These are phyloP conservation scores for Pichia sp. DNA, from an alignment of 1,139 yeast genomes.

Conservation along the genomic window DNA sequence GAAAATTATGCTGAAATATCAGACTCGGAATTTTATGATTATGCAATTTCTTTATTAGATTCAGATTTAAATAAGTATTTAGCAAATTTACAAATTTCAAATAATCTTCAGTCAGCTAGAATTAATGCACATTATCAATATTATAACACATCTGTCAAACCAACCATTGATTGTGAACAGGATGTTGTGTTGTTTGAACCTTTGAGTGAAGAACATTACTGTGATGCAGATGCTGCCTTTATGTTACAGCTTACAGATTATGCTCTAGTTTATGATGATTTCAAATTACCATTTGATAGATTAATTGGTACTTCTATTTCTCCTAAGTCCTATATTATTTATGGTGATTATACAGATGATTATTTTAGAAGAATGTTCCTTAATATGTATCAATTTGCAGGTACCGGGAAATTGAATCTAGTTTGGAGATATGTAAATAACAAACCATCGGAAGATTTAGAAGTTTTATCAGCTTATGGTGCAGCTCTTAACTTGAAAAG, in stretches of 20 bases:
- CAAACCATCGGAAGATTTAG: conserved; percentile 23
- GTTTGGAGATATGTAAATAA: conserved; percentile 64
- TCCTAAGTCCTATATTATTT: conserved; percentile 35
- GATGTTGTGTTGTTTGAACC: conserved; percentile 17
- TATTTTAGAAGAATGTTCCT: conserved; percentile 53
- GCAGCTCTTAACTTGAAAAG: conserved; percentile 55
- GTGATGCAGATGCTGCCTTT: conserved; percentile 62
- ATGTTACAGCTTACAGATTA: conserved; percentile 49
- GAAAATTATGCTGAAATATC: conserved; percentile 29
- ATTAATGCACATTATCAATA: conserved; percentile 57
- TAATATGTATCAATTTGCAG: conserved; percentile 55
- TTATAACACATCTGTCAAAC: conserved; percentile 33
- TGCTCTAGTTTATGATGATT: conserved; percentile 11
- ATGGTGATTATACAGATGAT: conserved; percentile 46
- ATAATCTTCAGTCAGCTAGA: conserved; percentile 53
- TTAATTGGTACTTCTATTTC: conserved; percentile 40
- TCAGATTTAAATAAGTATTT: conserved; percentile 30
- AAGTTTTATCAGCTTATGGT: conserved; percentile 58
- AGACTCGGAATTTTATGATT: conserved; percentile 37
- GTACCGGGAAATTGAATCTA: conserved; percentile 61
- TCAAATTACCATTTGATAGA: conserved; percentile 47
- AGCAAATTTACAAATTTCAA: conserved; percentile 46
- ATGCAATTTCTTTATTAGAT: conserved; percentile 32
- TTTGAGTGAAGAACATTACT: conserved; percentile 37
- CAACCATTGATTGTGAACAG: conserved; percentile 21